Evolutionary conservation across 129 eudicot genomes (phyloP).

Genomic region (Calendula officinalis): DNA sequence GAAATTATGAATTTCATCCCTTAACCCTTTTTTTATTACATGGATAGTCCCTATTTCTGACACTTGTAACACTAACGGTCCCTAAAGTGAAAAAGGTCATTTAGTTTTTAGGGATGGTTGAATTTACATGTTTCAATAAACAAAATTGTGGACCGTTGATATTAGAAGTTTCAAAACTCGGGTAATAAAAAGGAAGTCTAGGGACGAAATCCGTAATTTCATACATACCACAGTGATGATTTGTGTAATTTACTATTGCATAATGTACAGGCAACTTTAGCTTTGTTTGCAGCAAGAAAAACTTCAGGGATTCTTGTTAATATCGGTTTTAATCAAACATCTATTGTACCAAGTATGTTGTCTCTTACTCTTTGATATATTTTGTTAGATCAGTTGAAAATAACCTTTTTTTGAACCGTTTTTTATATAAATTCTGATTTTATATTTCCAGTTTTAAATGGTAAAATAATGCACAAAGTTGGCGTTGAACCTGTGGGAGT

Average conservation of each 20-base stretch:
- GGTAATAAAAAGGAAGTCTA: too few species aligned
- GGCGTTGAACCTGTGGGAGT: constrained; percentile 75
- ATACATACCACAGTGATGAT: too few species aligned
- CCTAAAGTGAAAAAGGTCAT: too few species aligned
- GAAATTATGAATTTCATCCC: too few species aligned
- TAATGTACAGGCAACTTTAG: constrained; percentile 68
- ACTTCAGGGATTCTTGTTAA: constrained; percentile 90
- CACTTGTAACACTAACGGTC: too few species aligned
- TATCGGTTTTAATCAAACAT: constrained; percentile 79
- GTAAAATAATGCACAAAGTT: constrained; percentile 75
- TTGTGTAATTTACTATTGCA: constrained; percentile 10
- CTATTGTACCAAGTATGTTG: constrained; percentile 84
- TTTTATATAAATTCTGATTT: constrained; percentile 2
- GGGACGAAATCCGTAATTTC: too few species aligned
- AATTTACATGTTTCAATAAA: too few species aligned
- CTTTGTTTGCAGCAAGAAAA: constrained; percentile 78
- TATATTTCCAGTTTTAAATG: constrained; percentile 60
- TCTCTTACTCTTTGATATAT: background rate
- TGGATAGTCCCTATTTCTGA: too few species aligned
- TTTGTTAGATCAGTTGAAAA: background rate
- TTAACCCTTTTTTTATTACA: too few species aligned
- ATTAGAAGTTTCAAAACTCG: too few species aligned
- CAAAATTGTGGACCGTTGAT: too few species aligned
- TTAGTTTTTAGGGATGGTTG: too few species aligned
- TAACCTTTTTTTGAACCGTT: constrained; percentile 3